These are phyloP conservation scores for Brasilioporus rufonigricans DNA, from an alignment of 768 basidiomycete species.

Conservation along the genomic window DNA sequence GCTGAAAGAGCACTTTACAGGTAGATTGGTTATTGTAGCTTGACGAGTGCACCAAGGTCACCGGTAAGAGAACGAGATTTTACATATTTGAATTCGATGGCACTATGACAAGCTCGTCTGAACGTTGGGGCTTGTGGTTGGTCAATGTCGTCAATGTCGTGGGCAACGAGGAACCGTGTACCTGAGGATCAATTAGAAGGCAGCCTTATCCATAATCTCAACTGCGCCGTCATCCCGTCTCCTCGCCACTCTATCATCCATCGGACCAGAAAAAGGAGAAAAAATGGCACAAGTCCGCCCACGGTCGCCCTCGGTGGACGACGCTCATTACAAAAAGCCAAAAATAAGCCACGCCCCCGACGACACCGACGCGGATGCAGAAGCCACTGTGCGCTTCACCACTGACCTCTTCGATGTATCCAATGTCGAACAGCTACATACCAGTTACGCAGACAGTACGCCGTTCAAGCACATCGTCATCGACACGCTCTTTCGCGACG, in stretches of 20 bases:
- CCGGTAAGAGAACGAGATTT: too few species aligned
- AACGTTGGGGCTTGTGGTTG: too few species aligned
- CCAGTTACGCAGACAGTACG: conserved; percentile 51
- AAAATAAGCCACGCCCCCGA: conserved; percentile 37
- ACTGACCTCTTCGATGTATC: conserved; percentile 55
- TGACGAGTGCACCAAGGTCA: too few species aligned
- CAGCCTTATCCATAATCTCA: background rate
- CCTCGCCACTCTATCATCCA: background rate
- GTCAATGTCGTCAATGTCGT: background rate
- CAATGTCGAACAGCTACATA: conserved; percentile 53
- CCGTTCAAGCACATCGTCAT: conserved; percentile 87
- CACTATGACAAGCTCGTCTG: too few species aligned
- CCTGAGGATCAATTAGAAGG: background rate
- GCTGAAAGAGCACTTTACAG: too few species aligned
- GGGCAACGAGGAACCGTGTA: background rate
- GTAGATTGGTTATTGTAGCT: too few species aligned
- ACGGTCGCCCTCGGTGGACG: conserved; percentile 39
- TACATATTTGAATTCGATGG: too few species aligned
- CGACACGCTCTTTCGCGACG: conserved; percentile 80
- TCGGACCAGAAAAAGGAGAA: background rate
- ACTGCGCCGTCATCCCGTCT: background rate
- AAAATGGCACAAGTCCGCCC: conserved; percentile 47
- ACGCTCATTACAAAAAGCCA: conserved; percentile 32
- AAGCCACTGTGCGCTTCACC: conserved; percentile 21
- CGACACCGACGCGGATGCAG: conserved; percentile 8